A percentile compares a stretch with the other conserved stretches of the same genome.
Conservation (phyloP, 2,329 filamentous ascomycete genomes). For the Trichoderma asperellum region DNA sequence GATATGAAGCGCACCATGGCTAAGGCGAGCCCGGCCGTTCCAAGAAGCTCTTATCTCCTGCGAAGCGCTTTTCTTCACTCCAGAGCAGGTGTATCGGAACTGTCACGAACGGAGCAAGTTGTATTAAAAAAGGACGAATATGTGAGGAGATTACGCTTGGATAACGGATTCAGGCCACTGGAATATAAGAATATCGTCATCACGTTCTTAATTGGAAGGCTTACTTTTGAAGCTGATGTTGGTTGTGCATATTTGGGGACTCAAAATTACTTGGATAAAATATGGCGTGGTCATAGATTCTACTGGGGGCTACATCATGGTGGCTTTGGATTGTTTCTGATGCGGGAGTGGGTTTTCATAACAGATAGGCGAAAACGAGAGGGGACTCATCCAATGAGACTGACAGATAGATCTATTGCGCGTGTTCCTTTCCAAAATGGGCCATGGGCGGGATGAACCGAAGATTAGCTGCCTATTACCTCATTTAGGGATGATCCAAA, state of each 20-base stretch:
- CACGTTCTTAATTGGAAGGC: neutral
- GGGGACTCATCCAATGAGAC: neutral
- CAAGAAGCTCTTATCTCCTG: neutral
- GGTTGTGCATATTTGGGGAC: neutral
- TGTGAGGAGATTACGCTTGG: neutral
- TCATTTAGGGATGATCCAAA: too few species aligned
- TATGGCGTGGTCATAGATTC: neutral
- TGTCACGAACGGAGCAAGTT: neutral
- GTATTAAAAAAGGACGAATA: neutral
- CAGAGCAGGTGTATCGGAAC: neutral
- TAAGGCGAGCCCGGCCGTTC: neutral
- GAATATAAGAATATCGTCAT: neutral
- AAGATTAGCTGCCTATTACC: too few species aligned
- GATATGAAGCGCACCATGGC: neutral
- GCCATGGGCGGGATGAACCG: neutral
- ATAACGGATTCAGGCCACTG: neutral
- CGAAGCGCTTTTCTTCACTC: neutral
- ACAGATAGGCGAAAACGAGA: neutral
- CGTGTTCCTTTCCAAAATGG: neutral
- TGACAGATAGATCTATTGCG: neutral
- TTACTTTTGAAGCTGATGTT: neutral
- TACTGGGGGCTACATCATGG: neutral
- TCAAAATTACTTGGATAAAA: neutral
- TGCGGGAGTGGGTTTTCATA: neutral
- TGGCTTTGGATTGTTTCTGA: neutral